Conservation (phyloP, 2,329 filamentous ascomycete species). For the Colletotrichum sp. region DNA sequence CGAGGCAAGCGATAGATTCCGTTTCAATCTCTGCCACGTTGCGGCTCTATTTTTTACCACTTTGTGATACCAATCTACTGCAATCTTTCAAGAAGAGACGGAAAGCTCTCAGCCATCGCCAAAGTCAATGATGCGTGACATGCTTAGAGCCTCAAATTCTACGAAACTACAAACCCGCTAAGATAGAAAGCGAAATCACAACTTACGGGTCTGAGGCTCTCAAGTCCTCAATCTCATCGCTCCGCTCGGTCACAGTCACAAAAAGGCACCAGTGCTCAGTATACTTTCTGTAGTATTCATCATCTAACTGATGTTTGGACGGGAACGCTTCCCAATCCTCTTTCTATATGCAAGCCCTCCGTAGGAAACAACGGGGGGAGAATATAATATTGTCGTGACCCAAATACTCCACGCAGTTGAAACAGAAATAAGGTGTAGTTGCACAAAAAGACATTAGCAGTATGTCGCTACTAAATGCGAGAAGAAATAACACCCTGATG, state of each 20-base stretch:
- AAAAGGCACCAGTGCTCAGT: background rate
- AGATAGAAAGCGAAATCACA: background rate
- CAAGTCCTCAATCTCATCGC: background rate
- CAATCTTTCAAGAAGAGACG: background rate
- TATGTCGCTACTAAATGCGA: slow-evolving; percentile 22
- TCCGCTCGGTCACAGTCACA: background rate
- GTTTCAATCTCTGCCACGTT: no score
- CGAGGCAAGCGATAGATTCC: slow-evolving; percentile 58
- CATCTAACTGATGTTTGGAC: slow-evolving; percentile 13
- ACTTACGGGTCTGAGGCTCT: background rate
- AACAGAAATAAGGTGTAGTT: slow-evolving; percentile 6
- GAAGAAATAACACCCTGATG: slow-evolving; percentile 18
- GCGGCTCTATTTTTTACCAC: background rate
- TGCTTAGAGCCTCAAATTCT: background rate
- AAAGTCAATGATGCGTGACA: background rate
- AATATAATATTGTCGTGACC: slow-evolving; percentile 18
- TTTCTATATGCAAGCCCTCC: slow-evolving; percentile 19
- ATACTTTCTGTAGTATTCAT: slow-evolving; percentile 18
- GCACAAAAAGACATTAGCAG: slow-evolving; percentile 22
- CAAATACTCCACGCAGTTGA: slow-evolving; percentile 22
- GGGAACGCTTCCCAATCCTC: background rate
- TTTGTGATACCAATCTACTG: background rate
- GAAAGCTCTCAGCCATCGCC: background rate
- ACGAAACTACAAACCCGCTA: background rate
- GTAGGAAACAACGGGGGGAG: background rate